Base-by-base conservation (phyloP, 148 eudicot genomes). In the Rhododendron ferrugineum region DNA sequence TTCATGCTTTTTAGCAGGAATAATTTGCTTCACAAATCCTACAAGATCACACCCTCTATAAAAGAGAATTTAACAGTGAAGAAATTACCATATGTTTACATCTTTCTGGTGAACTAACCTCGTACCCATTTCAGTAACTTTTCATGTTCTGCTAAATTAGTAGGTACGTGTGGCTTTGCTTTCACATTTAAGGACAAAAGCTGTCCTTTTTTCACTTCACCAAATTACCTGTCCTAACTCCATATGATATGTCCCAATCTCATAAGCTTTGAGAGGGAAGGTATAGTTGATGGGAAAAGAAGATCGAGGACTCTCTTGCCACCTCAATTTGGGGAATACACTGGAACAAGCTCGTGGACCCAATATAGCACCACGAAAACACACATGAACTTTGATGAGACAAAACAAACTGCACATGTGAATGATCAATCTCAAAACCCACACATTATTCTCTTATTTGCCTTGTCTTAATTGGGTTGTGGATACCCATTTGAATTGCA, bases 171-270 rank as follows among this genome's bases (percentile, higher is more conserved):
- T 13, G 5, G 75, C 37, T 70, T 30, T 70, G 37, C 75, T 70
- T 70, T 70, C 40, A 70, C 75, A 70, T 32, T 70, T 15, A 30
- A 30, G 75, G 40, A 70, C 75, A 70, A 70, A 30, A 30, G 28
- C 42, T 46, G 62, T 50, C 70, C 86, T 64, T 85, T 79, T 85
- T 62, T 76, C 44, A 78, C 40, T 70, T 70, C 37, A 70, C 47
- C 47, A 64, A 85, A 50, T 75, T 46, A 28, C 34, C 34, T 44
- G 40, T 62, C 78, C 64, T 49, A 64, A 16, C 82, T 79, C 83
- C 11, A 16, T 56, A 62, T 8, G 76, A 74, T 77, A 46, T 40
- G 70, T 60, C 52, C 8, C 64, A n/a, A 46, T 78, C 56, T 20
- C 18, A 70, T 14, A 70, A 70, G 40, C 50, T 85, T 68, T 44